Base-by-base conservation (phyloP, 1,284 basidiomycete species). In the Cutaneotrichosporon sp. region DNA sequence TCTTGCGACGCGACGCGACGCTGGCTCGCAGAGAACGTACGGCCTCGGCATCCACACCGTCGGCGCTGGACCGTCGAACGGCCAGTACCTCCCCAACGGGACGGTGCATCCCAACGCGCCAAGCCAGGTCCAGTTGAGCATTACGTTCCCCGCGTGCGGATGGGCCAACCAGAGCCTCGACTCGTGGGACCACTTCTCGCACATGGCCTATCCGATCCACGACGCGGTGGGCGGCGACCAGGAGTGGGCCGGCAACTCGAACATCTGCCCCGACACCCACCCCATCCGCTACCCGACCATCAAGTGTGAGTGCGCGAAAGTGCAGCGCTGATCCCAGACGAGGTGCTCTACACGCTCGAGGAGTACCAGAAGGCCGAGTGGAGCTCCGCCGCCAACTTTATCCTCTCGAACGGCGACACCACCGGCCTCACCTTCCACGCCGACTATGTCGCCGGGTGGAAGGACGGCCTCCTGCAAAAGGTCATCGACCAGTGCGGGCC, bases 131-230 rank as follows among this genome's bases (percentile, higher is more conserved):
- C 24, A 60, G 1, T 29, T 67, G 34, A 68, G 62, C 0, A 69
- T 74, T 53, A 70, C 62, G 63, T 76, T 75, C 68, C 76, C 76
- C 9, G 70, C 68, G 51, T 76, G 74, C 51, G 75, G 75, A 50
- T 69, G 45, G 73, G 72, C 8, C 58, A 68, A 71, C 59, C 69
- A 69, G 24, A 54, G 59, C 22, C 55, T 71, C 29, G 68, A 72
- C 59, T 74, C 73, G 27, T 33, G 53, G 1, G 74, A 76, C 64
- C 73, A 78, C 70, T 67, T 70, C 56, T 73, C 71, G 1, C 78
- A 81, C 72, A 76, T 81, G 69, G 74, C 81, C 1, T 83, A 79
- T 69, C 81, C 82, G 64, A 18, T 50, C 34, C 3, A 24, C 46
- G 31, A 16, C 27, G 54, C 66, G 24, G 51, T 50, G 2, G 66